Percentiles rank a stretch among this genome's conserved stretches.
These are phyloP conservation scores for Piedraia hortae DNA, from an alignment of 2,329 filamentous ascomycete species.

Conservation along the genomic window DNA sequence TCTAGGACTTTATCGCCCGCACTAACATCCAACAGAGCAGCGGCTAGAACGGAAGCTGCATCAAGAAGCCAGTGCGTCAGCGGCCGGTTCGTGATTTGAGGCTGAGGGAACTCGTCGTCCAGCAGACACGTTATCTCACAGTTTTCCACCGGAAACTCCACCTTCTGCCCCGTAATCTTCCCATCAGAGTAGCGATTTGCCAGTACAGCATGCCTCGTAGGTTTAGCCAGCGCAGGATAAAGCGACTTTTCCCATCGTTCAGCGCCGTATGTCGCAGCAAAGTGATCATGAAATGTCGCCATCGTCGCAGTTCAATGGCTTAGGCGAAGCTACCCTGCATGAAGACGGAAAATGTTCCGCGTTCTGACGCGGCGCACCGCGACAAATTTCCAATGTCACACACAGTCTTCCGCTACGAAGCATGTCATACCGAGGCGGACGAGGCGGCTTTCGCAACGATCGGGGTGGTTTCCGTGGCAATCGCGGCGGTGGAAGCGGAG, in stretches of 20 bases:
- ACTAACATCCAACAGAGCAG: constrained; percentile 11
- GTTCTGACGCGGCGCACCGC: no score
- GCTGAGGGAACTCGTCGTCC: no score
- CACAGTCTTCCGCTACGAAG: no score
- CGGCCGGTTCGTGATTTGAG: no score
- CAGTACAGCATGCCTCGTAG: constrained; percentile 7
- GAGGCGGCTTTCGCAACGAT: constrained; percentile 4
- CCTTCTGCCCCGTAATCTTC: no score
- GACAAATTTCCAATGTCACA: no score
- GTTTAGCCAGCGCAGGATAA: constrained; percentile 6
- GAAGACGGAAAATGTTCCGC: background rate
- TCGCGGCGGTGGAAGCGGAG: constrained; percentile 6
- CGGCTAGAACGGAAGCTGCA: constrained; percentile 13
- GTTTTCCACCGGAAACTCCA: no score
- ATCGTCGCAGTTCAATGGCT: no score
- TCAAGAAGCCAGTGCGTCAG: constrained; percentile 11
- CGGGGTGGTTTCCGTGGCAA: constrained; percentile 5
- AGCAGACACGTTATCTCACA: no score
- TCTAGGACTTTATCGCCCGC: constrained; percentile 16
- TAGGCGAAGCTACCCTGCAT: constrained; percentile 1
- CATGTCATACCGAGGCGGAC: constrained; percentile 8
- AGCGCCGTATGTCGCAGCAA: constrained; percentile 7
- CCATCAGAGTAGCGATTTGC: constrained; percentile 10
- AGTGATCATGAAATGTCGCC: constrained; percentile 10
- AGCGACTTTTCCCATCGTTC: constrained; percentile 9